Conservation (phyloP, 306 rosid genomes). For the Begonia peltatifolia region DNA sequence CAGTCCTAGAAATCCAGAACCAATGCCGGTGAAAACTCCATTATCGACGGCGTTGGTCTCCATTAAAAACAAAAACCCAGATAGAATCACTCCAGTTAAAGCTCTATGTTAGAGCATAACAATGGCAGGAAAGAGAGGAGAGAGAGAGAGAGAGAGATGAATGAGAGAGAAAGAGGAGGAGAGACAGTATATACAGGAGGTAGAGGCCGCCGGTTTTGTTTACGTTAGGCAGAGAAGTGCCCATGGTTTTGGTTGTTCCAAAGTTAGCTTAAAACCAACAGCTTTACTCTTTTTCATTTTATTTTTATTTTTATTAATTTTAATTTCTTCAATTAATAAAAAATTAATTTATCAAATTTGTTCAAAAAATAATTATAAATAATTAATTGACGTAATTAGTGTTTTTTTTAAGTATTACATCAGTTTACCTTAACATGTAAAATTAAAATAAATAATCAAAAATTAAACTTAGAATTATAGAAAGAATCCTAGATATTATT, state of each 20-base stretch:
- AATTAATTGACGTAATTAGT: too few species aligned
- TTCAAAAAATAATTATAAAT: too few species aligned
- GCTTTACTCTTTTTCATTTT: too few species aligned
- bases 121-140: slow-evolving; percentile 1
- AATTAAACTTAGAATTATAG: too few species aligned
- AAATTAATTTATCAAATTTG: too few species aligned
- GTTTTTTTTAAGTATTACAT: too few species aligned
- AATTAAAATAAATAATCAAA: too few species aligned
- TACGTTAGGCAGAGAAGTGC: slow-evolving; percentile 36
- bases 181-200: slow-evolving; percentile 19
- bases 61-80: slow-evolving; percentile 23
- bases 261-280: too few species aligned
- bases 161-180: slow-evolving; percentile 1
- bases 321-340: too few species aligned
- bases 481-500: too few species aligned
- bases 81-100: not conserved
- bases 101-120: not conserved
- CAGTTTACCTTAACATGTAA: too few species aligned
- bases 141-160: slow-evolving; percentile 1
- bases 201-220: slow-evolving; percentile 49
- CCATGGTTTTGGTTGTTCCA: slow-evolving; percentile 53
- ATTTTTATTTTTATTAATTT: too few species aligned
- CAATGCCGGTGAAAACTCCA: slow-evolving; percentile 45
- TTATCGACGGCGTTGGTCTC: slow-evolving; percentile 43
- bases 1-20: slow-evolving; percentile 39